phyloP scores from a whole-genome alignment of 106 monocot genomes.

The Dendrobium huoshanense region DNA sequence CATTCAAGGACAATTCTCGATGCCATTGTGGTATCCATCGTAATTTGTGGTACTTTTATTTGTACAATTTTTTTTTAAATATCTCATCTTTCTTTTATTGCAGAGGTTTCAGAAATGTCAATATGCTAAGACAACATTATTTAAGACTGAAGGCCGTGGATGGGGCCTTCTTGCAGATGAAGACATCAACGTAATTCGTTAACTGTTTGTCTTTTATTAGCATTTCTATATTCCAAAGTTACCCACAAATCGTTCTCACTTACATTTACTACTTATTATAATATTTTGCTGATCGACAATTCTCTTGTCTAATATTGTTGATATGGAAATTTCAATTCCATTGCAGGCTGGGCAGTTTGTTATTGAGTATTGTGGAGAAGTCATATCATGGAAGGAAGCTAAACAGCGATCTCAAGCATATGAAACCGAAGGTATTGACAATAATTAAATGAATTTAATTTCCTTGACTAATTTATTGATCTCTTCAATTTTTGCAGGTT shows the following conservation, averaged over 20 bases:
- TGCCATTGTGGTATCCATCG: background rate
- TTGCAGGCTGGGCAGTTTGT: slow-evolving; percentile 87
- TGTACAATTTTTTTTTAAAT: background rate
- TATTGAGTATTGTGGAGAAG: slow-evolving; percentile 98
- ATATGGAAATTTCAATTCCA: slow-evolving; percentile 4
- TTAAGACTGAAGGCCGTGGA: slow-evolving; percentile 88
- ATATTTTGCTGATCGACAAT: background rate
- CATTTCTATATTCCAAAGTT: background rate
- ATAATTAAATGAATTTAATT: background rate
- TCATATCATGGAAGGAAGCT: slow-evolving; percentile 92
- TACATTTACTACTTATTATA: background rate
- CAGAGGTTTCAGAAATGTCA: slow-evolving; percentile 94
- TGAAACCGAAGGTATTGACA: slow-evolving; percentile 61
- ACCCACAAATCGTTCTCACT: background rate
- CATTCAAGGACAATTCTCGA: background rate
- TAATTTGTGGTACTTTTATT: background rate
- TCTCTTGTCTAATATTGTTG: background rate
- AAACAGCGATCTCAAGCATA: slow-evolving; percentile 67
- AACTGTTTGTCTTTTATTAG: background rate
- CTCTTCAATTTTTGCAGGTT: slow-evolving; percentile 33
- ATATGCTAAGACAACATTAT: slow-evolving; percentile 57
- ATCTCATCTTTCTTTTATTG: slow-evolving; percentile 10
- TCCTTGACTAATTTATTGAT: slow-evolving; percentile 5
- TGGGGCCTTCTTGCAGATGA: slow-evolving; percentile 93
- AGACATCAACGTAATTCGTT: slow-evolving; percentile 52